Base-by-base conservation (phyloP, 2,329 filamentous ascomycete genomes). In the Ascochyta clinopodiicola region DNA sequence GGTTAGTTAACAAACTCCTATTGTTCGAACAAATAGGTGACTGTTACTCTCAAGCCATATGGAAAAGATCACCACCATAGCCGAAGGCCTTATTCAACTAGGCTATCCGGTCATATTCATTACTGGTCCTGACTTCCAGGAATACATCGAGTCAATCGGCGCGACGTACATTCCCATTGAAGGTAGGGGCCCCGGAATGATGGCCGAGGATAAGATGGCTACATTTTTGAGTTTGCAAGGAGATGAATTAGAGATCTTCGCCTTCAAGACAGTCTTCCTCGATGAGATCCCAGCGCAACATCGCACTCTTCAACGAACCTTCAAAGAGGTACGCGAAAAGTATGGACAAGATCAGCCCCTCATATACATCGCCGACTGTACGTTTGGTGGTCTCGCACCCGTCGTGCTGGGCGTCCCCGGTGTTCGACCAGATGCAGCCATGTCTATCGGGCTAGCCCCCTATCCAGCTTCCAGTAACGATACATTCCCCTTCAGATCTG, bases 51-150 rank as follows among this genome's bases (percentile, higher is more conserved):
- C 39, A 59, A 51, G 61, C 34, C 66, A 70, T 45, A 56, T 69
- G 19, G 63, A 64, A 38, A 66, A 61, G n/a, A 42, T 65, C 36
- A 52, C 61, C 8, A 52, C 63, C 24, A 69, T 80, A 13, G 72
- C 75, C 2, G 63, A 63, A n/a, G 66, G 78, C 21, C 68, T 81
- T 15, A 59, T 77, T 17, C 57, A 62, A 13, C 67, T 72, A 12
- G 80, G 78, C 15, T 81, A 78, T 50, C 65, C 74, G 8, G 66
- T 79, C 2, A 77, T 73, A 4, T 78, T 80, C 57, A 70, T 81
- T 27, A 71, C 73, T 9, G 75, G 75, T 1, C 62, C 66, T 0
- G 62, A 72, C 7, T 80, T 76, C 60, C 64, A 75, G 37, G 58
- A 64, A 3, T 51, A 65, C 8, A 68, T 79, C 46, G 73, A 53